Base-by-base conservation (phyloP, 2,329 filamentous ascomycete species). In the Microcyclospora pomicola region DNA sequence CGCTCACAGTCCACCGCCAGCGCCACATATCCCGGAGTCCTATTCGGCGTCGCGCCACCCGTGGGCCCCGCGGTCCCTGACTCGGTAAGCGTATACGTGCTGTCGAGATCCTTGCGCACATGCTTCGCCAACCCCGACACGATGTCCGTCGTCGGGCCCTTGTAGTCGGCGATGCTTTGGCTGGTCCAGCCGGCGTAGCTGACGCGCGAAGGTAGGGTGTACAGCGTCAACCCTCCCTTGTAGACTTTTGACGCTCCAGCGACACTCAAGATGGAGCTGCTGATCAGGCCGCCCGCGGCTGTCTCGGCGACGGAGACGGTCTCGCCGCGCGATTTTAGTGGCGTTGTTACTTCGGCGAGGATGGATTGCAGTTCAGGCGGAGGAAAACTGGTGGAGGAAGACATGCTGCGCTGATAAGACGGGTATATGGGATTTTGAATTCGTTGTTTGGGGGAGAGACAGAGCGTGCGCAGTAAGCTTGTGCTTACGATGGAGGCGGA, bases 31-130 rank as follows among this genome's bases (percentile, higher is more conserved):
- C 75, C 75, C 61, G 74, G 75, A 28, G 63, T 71, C 30, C 75
- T 57, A 52, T 77, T 78, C 43, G 58, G 61, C 33, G 68, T 71
- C 19, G 56, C 58, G 0, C 74, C 75, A 10, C 70, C 72, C 1
- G 70, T 75, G 7, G 75, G 75, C 1, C 75, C 75, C n/a, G 75
- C 75, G 2, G 74, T 79, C 1, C 75, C 75, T 37, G 68, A 73
- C 61, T 79, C 73, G 38, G 63, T 64, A 6, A 78, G 50, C 7
- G 68, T 67, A 50, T 77, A 79, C 13, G 72, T 76, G 40, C 65
- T 67, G 6, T 62, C 61, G 16, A 79, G 54, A 33, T 65, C 71
- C n/a, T 50, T 57, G n/a, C 74, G 58, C 19, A 74, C 69, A 47
- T 75, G 67, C 31, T 65, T 63, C 0, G 75, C 75, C 6, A 80